A percentile compares a stretch with the other conserved stretches of the same genome.
These are phyloP conservation scores for Plasmodium gaboni DNA, from an alignment of 169 alveolate species.

Conservation along the genomic window DNA sequence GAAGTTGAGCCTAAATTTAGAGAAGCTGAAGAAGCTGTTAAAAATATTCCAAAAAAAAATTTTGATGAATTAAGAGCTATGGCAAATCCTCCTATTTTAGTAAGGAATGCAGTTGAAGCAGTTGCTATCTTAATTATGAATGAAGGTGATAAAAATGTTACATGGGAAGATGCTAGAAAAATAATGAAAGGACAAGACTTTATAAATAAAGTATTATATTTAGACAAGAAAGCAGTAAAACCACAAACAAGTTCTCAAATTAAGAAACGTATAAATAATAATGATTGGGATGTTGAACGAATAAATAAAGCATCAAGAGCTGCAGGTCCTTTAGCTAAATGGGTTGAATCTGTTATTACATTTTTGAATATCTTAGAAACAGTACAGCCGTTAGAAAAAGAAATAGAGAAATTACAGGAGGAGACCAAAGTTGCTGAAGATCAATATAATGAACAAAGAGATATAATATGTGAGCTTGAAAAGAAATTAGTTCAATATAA, in stretches of 20 bases:
- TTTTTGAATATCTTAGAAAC: slow-evolving; percentile 92
- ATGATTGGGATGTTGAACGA: slow-evolving; percentile 95
- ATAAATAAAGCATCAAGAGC: slow-evolving; percentile 96
- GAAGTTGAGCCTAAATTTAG: slow-evolving; percentile 96
- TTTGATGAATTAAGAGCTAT: slow-evolving; percentile 92
- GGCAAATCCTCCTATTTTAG: slow-evolving; percentile 96
- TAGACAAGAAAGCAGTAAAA: slow-evolving; percentile 89
- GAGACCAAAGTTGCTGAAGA: slow-evolving; percentile 91
- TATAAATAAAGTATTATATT: slow-evolving; percentile 90
- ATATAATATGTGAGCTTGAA: slow-evolving; percentile 86
- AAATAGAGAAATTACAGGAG: slow-evolving; percentile 91
- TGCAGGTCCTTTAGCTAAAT: slow-evolving; percentile 97
- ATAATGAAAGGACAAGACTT: slow-evolving; percentile 92
- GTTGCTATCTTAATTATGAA: slow-evolving; percentile 91
- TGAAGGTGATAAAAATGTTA: slow-evolving; percentile 87
- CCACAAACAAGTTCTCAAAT: slow-evolving; percentile 84
- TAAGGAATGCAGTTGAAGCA: slow-evolving; percentile 96
- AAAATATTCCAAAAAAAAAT: slow-evolving; percentile 92
- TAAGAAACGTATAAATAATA: slow-evolving; percentile 85
- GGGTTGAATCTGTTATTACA: slow-evolving; percentile 93
- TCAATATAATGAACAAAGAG: slow-evolving; percentile 88
- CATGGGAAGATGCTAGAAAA: slow-evolving; percentile 96
- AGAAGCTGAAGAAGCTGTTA: slow-evolving; percentile 95
- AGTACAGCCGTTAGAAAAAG: slow-evolving; percentile 96
- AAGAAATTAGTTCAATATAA: slow-evolving; percentile 92